Conservation (phyloP, 1,284 basidiomycete species). For the Boletus mariae region DNA sequence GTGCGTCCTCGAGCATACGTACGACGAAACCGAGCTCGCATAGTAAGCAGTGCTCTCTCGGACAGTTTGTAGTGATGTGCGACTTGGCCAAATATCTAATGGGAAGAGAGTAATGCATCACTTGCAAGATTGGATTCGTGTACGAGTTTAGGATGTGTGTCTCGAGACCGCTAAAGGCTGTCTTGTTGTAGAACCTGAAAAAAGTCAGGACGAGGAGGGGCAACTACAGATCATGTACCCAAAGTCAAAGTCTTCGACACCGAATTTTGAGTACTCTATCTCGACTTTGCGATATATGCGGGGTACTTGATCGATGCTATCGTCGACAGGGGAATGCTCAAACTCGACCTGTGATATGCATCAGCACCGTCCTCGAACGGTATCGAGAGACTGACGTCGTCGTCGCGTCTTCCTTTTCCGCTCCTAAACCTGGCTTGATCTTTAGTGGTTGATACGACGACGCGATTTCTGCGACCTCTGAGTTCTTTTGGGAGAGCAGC, state of each 20-base stretch:
- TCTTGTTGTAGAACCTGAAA: slow-evolving; percentile 88
- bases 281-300: slow-evolving; percentile 88
- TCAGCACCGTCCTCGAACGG: not conserved
- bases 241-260: slow-evolving; percentile 99
- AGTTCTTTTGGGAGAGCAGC: slow-evolving; percentile 82
- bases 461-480: slow-evolving; percentile 73
- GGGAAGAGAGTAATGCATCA: slow-evolving; percentile 81
- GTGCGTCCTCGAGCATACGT: slow-evolving; percentile 94
- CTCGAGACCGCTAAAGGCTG: slow-evolving; percentile 88
- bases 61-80: slow-evolving; percentile 86
- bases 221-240: slow-evolving; percentile 47
- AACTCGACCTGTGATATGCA: slow-evolving; percentile 40
- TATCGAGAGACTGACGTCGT: slow-evolving; percentile 30
- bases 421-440: slow-evolving; percentile 78
- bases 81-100: slow-evolving; percentile 84
- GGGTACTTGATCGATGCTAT: slow-evolving; percentile 64
- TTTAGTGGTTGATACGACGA: slow-evolving; percentile 53
- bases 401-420: slow-evolving; percentile 55
- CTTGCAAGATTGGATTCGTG: slow-evolving; percentile 90
- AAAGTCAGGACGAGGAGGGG: not conserved
- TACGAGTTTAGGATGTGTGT: slow-evolving; percentile 98
- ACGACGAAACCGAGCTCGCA: slow-evolving; percentile 96
- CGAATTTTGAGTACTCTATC: slow-evolving; percentile 98
- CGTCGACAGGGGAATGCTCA: slow-evolving; percentile 46
- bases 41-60: slow-evolving; percentile 86